Conservation (phyloP, 2,329 filamentous ascomycete species). For the Trichoderma atrobrunneum region DNA sequence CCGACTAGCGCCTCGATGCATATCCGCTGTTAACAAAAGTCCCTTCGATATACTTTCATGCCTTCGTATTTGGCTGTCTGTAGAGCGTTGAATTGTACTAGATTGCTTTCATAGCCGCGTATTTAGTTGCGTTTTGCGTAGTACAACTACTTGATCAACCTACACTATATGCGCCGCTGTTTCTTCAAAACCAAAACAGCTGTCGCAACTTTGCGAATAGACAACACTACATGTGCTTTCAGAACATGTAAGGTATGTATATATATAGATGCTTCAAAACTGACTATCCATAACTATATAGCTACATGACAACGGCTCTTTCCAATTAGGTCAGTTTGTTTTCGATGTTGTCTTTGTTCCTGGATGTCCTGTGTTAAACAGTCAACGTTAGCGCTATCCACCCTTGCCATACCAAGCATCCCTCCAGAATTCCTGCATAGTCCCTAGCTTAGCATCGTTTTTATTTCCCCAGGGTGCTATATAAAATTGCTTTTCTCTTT, state of each 20-base stretch:
- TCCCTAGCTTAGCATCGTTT: neutral
- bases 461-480: neutral
- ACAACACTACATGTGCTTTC: neutral
- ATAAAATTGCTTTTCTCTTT: neutral
- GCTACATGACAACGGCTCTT: neutral
- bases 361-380: neutral
- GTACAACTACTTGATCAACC: neutral
- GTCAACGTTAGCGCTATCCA: neutral
- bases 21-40: neutral
- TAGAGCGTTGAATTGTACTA: neutral
- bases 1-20: neutral
- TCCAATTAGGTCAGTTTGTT: neutral
- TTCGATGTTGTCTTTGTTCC: neutral
- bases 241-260: neutral
- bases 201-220: neutral
- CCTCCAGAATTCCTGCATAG: neutral
- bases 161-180: neutral
- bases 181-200: neutral
- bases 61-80: neutral
- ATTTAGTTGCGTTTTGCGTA: neutral
- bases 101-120: neutral
- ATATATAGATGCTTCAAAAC: neutral
- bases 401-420: neutral
- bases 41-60: neutral
- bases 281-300: neutral